phyloP scores from a whole-genome alignment of 2,329 filamentous ascomycete species.

The Teratosphaeria nubilosa region DNA sequence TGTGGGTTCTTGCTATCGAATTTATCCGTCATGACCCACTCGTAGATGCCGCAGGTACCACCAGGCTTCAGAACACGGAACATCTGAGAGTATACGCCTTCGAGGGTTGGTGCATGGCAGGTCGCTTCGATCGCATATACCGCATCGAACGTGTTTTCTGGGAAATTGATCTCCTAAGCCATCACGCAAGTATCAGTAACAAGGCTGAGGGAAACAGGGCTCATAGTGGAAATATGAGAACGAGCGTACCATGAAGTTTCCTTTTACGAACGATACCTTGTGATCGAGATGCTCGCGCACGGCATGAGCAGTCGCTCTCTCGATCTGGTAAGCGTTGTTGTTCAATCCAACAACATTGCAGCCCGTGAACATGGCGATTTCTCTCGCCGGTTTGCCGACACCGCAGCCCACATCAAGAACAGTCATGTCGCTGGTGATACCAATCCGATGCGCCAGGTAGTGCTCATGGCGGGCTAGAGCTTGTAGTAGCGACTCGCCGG shows the following conservation, averaged over 20 bases:
- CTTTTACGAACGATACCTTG: slow-evolving; percentile 76
- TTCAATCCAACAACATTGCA: slow-evolving; percentile 21
- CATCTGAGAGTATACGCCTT: slow-evolving; percentile 18
- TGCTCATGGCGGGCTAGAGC: slow-evolving; percentile 51
- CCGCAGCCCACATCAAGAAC: slow-evolving; percentile 26
- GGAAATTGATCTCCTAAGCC: slow-evolving; percentile 13
- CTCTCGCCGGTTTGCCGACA: slow-evolving; percentile 21
- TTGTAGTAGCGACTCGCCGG: slow-evolving; percentile 71
- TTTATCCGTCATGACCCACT: slow-evolving; percentile 24
- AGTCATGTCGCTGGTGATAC: slow-evolving; percentile 15
- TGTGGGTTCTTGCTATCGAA: slow-evolving; percentile 15
- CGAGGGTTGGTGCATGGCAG: slow-evolving; percentile 19
- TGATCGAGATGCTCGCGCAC: slow-evolving; percentile 63
- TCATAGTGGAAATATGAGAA: no score
- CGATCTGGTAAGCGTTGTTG: slow-evolving; percentile 22
- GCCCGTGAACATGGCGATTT: slow-evolving; percentile 21
- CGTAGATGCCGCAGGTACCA: slow-evolving; percentile 18
- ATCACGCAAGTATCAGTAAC: no score
- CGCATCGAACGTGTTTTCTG: slow-evolving; percentile 19
- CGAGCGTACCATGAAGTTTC: slow-evolving; percentile 28
- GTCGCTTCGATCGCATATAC: slow-evolving; percentile 25
- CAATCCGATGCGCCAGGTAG: slow-evolving; percentile 18
- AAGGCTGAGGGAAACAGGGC: no score
- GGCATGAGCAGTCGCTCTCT: slow-evolving; percentile 49
- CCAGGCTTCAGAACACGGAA: slow-evolving; percentile 23